Conservation (phyloP, 2,329 filamentous ascomycete species). For the Clathrospora elynae region DNA sequence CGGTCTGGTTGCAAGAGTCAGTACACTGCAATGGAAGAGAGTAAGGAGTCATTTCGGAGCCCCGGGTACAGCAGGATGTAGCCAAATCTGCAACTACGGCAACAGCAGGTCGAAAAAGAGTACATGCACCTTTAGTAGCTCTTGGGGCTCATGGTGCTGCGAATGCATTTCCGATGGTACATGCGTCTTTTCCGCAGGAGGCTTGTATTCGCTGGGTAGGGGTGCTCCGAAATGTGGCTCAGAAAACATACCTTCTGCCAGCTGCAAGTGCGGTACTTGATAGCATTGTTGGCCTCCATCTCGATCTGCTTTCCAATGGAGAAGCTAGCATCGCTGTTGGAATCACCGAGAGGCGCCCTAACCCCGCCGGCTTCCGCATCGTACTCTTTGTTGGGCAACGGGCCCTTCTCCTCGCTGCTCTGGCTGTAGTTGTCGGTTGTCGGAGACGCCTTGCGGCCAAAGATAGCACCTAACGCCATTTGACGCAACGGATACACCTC, state of each 20-base stretch:
- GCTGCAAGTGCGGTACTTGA: conserved; percentile 90
- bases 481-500: conserved; percentile 54
- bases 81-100: no score
- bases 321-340: conserved; percentile 49
- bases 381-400: conserved; percentile 22
- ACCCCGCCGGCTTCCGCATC: conserved; percentile 48
- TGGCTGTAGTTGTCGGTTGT: conserved; percentile 20
- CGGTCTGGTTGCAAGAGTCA: no score
- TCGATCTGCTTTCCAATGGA: conserved; percentile 71
- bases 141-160: no score
- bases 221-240: not conserved
- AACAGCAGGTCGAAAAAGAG: no score
- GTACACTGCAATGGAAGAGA: no score
- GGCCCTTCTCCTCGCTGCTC: conserved; percentile 21
- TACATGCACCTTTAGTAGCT: no score
- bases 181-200: no score
- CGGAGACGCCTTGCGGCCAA: conserved; percentile 28
- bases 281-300: conserved; percentile 74
- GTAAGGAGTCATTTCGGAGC: no score
- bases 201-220: no score
- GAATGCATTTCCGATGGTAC: no score
- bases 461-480: conserved; percentile 56
- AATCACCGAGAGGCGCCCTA: conserved; percentile 38
- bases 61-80: no score
- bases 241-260: conserved; percentile 75